Percentiles rank a stretch among this genome's conserved stretches.
These are phyloP conservation scores for Basidiobolus heterosporus DNA, from an alignment of 371 early-diverging fungal species.

Conservation along the genomic window DNA sequence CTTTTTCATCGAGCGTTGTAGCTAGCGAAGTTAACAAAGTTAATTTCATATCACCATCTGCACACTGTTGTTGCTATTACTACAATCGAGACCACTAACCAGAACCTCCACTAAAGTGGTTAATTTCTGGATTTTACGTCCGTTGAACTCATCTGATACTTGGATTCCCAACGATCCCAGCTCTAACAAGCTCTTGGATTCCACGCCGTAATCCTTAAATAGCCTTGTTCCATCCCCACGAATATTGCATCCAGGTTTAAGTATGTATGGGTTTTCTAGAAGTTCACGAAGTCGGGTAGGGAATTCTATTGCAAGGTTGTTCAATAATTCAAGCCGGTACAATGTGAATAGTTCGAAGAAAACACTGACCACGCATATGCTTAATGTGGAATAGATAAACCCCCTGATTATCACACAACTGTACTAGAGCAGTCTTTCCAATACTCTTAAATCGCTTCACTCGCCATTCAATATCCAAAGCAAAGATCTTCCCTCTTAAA, in stretches of 20 bases:
- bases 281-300: slow-evolving; percentile 19
- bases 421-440: slow-evolving; percentile 25
- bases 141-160: slow-evolving; percentile 10
- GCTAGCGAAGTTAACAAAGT: slow-evolving; percentile 8
- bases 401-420: slow-evolving; percentile 23
- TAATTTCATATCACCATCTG: background rate
- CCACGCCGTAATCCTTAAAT: slow-evolving; percentile 25
- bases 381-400: slow-evolving; percentile 26
- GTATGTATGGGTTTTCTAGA: slow-evolving; percentile 15
- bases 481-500: slow-evolving; percentile 17
- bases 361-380: slow-evolving; percentile 15
- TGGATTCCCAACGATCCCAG: slow-evolving; percentile 14
- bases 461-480: slow-evolving; percentile 37
- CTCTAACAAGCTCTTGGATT: slow-evolving; percentile 32
- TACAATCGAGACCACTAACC: slow-evolving; percentile 12
- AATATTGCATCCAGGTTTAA: slow-evolving; percentile 36
- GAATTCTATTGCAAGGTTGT: slow-evolving; percentile 5
- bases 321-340: too few relatives aligned
- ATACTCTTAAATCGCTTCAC: slow-evolving; percentile 9
- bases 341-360: too few relatives aligned
- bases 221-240: slow-evolving; percentile 26
- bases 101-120: slow-evolving; percentile 18
- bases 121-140: slow-evolving; percentile 17
- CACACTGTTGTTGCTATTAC: background rate
- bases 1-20: slow-evolving; percentile 23